Conservation (phyloP, 225 moss, liverwort and hornwort species). For the Neckera pumila region DNA sequence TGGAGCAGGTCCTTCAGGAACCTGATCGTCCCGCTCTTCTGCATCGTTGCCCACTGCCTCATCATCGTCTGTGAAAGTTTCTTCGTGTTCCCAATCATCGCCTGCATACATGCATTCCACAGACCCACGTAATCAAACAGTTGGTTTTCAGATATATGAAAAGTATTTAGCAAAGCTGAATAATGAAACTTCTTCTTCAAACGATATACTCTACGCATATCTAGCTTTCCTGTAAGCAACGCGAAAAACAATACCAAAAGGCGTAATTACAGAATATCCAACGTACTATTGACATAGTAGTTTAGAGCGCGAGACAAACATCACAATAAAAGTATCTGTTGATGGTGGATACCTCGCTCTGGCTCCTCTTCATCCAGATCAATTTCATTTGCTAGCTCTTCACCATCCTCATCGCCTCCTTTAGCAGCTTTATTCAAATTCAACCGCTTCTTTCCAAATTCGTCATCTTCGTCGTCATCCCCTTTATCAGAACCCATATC, state of each 20-base stretch:
- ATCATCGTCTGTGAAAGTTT: conserved; percentile 97
- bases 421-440: conserved; percentile 79
- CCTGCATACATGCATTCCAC: conserved; percentile 31
- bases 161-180: background rate
- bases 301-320: background rate
- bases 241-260: background rate
- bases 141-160: background rate
- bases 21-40: conserved; percentile 93
- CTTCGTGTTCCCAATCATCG: conserved; percentile 99
- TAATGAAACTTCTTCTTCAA: background rate
- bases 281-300: background rate
- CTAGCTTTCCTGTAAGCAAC: background rate
- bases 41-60: conserved; percentile 98
- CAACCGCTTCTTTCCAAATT: conserved; percentile 66
- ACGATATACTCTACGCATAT: background rate
- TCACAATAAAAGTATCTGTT: background rate
- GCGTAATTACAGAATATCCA: background rate
- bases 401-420: conserved; percentile 94
- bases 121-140: background rate
- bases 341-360: conserved; percentile 57
- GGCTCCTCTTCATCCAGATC: conserved; percentile 96
- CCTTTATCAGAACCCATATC: conserved; percentile 73
- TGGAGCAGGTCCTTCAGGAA: conserved; percentile 86
- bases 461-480: conserved; percentile 95
- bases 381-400: conserved; percentile 80